A percentile compares a stretch with the other conserved stretches of the same genome.
These are phyloP conservation scores for Kuraishia borneana DNA, from an alignment of 805 yeast species.

Conservation along the genomic window DNA sequence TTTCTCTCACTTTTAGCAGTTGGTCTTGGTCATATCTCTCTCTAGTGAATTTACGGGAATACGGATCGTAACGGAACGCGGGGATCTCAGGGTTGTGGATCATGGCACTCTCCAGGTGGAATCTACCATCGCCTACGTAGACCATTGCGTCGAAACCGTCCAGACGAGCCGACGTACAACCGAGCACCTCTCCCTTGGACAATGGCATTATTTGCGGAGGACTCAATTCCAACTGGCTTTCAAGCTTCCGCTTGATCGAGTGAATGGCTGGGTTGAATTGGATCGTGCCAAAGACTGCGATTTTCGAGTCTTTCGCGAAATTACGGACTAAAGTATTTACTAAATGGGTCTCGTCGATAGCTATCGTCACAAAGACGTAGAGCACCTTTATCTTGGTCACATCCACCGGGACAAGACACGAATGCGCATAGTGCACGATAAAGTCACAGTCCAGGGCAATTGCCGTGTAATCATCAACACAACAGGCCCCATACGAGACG, in stretches of 20 bases:
- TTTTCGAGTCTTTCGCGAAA: constrained; percentile 46
- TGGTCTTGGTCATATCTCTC: constrained; percentile 85
- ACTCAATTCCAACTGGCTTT: constrained; percentile 15
- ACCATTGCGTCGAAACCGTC: constrained; percentile 69
- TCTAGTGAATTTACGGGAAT: constrained; percentile 79
- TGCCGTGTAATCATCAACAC: constrained; percentile 95
- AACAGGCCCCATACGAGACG: constrained; percentile 97
- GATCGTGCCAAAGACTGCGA: constrained; percentile 91
- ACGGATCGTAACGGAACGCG: constrained; percentile 93
- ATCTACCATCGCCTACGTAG: constrained; percentile 92
- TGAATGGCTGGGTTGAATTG: constrained; percentile 95
- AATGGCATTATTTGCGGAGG: constrained; percentile 91
- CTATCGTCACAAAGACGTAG: constrained; percentile 91
- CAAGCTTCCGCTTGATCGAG: constrained; percentile 52
- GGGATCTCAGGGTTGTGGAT: constrained; percentile 91
- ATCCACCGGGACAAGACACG: constrained; percentile 93
- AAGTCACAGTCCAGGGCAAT: constrained; percentile 88
- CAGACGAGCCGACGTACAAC: constrained; percentile 86
- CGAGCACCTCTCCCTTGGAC: constrained; percentile 92
- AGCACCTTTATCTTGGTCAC: constrained; percentile 82
- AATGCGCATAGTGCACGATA: constrained; percentile 93
- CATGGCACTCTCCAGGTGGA: constrained; percentile 93
- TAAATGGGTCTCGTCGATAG: constrained; percentile 75
- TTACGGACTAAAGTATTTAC: constrained; percentile 66
- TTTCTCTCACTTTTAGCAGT: constrained; percentile 60